Evolutionary conservation across 192 early-diverging fungal genomes (phyloP).

Genomic region (Coemansia sp.): DNA sequence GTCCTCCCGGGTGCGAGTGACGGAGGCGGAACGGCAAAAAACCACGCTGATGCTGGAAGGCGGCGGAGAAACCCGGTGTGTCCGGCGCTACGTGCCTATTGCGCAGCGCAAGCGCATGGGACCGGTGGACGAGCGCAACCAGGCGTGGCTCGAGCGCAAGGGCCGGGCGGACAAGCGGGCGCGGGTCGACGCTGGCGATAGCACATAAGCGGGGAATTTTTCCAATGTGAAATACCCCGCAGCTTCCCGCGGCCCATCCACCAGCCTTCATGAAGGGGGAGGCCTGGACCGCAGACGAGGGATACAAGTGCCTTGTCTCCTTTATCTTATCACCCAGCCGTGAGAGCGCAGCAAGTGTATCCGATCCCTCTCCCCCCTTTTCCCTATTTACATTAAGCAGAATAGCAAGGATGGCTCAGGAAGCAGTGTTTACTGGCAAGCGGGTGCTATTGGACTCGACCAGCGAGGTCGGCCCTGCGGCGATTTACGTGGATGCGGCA

Average conservation of each 20-base stretch:
- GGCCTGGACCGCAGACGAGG: no score
- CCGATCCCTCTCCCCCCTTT: no score
- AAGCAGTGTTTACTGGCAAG: conserved; percentile 36
- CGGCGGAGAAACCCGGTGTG: conserved; percentile 19
- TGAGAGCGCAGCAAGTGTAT: no score
- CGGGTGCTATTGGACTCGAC: conserved; percentile 47
- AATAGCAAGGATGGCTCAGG: conserved; percentile 20
- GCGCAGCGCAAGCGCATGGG: conserved; percentile 27
- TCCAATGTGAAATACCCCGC: no score
- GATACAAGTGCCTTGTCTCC: no score
- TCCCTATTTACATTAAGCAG: background rate
- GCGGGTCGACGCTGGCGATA: background rate
- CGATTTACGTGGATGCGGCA: conserved; percentile 51
- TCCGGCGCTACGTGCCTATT: conserved; percentile 34
- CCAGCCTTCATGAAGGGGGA: no score
- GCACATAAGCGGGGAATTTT: conserved; percentile 15
- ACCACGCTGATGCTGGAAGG: conserved; percentile 12
- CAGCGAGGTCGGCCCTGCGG: conserved; percentile 47
- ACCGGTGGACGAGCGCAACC: conserved; percentile 38
- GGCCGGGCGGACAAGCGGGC: conserved; percentile 12
- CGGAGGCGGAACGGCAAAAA: background rate
- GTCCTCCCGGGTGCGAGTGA: conserved; percentile 5
- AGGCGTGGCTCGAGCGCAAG: conserved; percentile 41
- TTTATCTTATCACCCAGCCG: no score
- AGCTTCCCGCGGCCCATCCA: no score